Evolutionary conservation across 2,329 filamentous ascomycete genomes (phyloP).

Genomic region (Claviceps monticola): DNA sequence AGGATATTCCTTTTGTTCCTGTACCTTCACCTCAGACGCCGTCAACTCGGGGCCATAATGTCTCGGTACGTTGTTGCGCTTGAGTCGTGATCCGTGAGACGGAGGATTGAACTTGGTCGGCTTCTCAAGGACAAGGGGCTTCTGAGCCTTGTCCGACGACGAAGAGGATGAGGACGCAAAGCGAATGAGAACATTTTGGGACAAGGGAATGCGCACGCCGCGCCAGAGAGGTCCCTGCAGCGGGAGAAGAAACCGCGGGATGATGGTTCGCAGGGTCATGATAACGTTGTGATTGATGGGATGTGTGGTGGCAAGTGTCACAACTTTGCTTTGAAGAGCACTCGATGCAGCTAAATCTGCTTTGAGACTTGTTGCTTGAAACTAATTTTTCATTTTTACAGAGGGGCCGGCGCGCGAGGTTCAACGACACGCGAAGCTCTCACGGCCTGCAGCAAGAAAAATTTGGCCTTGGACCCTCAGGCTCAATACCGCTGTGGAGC

Average conservation of each 20-base stretch:
- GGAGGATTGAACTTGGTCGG: slow-evolving; percentile 84
- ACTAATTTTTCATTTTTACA: neutral
- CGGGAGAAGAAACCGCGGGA: slow-evolving; percentile 56
- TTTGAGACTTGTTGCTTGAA: too few species aligned
- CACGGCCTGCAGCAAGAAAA: neutral
- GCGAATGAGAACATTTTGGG: slow-evolving; percentile 22
- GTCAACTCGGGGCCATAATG: slow-evolving; percentile 65
- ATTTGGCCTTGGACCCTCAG: slow-evolving; percentile 5
- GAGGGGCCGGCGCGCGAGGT: neutral
- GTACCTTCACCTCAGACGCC: slow-evolving; percentile 49
- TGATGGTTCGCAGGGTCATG: slow-evolving; percentile 36
- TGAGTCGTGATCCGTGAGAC: slow-evolving; percentile 65
- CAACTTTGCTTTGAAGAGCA: neutral
- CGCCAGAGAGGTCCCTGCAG: slow-evolving; percentile 44
- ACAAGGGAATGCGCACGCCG: slow-evolving; percentile 21
- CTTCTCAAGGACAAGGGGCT: slow-evolving; percentile 63
- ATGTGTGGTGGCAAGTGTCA: neutral
- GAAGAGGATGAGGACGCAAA: slow-evolving; percentile 16
- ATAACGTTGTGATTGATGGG: slow-evolving; percentile 5
- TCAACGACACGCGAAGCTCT: neutral
- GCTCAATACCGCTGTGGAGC: neutral
- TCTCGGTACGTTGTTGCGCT: slow-evolving; percentile 38
- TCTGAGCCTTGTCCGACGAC: slow-evolving; percentile 20
- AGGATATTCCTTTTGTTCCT: slow-evolving; percentile 63
- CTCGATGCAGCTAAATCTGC: neutral